Percentiles rank a stretch among this genome's conserved stretches.
Evolutionary conservation across 345 rosid species (phyloP).

Genomic region (Diplotaxis tenuifolia): DNA sequence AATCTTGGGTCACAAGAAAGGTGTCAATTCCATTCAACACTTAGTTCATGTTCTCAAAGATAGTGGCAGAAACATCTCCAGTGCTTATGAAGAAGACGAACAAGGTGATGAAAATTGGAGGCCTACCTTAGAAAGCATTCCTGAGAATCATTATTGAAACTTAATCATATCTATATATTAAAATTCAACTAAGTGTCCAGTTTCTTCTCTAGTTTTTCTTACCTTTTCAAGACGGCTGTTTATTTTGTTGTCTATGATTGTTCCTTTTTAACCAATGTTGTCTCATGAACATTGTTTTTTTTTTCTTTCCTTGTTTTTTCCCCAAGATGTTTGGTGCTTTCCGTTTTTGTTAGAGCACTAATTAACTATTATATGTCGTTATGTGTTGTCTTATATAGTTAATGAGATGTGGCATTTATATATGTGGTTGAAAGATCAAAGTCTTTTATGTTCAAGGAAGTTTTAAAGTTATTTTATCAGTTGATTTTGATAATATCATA

Average conservation of each 20-base stretch:
- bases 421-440: neutral
- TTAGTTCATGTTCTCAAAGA: slow-evolving; percentile 41
- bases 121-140: too few relatives aligned
- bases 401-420: neutral
- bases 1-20: slow-evolving; percentile 31
- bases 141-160: too few relatives aligned
- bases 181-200: neutral
- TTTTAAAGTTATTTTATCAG: neutral
- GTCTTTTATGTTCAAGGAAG: neutral
- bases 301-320: neutral
- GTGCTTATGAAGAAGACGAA: too few relatives aligned
- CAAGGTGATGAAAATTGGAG: slow-evolving; percentile 34
- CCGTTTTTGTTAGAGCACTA: slow-evolving; percentile 33
- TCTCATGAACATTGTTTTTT: neutral
- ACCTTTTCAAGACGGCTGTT: slow-evolving; percentile 3
- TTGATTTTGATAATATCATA: neutral
- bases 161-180: neutral
- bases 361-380: neutral
- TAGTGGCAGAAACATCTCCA: too few relatives aligned
- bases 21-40: slow-evolving; percentile 35
- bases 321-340: slow-evolving; percentile 32
- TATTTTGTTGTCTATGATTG: slow-evolving; percentile 11
- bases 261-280: slow-evolving; percentile 20
- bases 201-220: too few relatives aligned
- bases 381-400: neutral